Evolutionary conservation across 768 basidiomycete species (phyloP).

Genomic region (Lactarius sanguifluus): DNA sequence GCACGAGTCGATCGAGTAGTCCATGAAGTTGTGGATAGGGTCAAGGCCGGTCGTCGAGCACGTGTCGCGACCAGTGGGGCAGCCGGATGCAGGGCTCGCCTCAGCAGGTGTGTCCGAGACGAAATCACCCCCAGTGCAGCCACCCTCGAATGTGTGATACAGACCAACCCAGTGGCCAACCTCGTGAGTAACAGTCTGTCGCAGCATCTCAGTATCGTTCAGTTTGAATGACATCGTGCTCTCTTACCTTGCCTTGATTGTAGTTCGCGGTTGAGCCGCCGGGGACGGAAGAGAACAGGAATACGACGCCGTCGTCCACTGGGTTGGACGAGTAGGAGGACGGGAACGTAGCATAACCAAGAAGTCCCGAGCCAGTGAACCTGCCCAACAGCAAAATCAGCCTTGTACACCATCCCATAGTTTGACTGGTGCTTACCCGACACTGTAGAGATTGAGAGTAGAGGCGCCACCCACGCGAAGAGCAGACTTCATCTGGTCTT

Average conservation of each 20-base stretch:
- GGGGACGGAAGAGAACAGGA: slow-evolving; percentile 37
- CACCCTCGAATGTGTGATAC: slow-evolving; percentile 59
- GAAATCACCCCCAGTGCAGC: slow-evolving; percentile 44
- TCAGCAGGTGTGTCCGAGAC: slow-evolving; percentile 52
- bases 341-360: slow-evolving; percentile 59
- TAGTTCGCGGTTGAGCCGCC: slow-evolving; percentile 45
- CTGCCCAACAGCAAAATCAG: slow-evolving; percentile 28
- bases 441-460: slow-evolving; percentile 52
- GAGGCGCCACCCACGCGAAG: slow-evolving; percentile 44
- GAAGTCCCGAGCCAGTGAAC: slow-evolving; percentile 44
- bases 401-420: not conserved
- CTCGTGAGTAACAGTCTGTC: slow-evolving; percentile 53
- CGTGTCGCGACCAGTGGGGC: slow-evolving; percentile 37
- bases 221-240: not conserved
- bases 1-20: slow-evolving; percentile 52
- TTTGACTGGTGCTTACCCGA: slow-evolving; percentile 40
- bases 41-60: slow-evolving; percentile 37
- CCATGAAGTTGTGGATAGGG: slow-evolving; percentile 55
- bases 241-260: slow-evolving; percentile 37
- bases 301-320: slow-evolving; percentile 49
- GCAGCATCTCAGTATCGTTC: not conserved
- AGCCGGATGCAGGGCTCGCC: slow-evolving; percentile 41
- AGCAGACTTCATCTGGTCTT: slow-evolving; percentile 50
- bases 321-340: slow-evolving; percentile 41
- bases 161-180: slow-evolving; percentile 62